Evolutionary conservation across 345 rosid species (phyloP).

Genomic region (Reutealis trisperma): DNA sequence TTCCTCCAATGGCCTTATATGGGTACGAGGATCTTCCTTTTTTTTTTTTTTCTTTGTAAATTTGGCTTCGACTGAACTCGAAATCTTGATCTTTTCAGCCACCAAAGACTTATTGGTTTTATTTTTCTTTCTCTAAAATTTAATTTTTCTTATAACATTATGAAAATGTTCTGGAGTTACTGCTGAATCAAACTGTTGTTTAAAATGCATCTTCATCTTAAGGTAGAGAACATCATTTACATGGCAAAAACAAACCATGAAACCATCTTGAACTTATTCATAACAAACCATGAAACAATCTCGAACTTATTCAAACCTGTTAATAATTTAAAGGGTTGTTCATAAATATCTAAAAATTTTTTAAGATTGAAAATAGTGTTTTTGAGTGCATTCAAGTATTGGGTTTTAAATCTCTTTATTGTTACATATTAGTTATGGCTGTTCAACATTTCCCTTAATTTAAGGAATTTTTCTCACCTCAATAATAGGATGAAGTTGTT

Average conservation of each 20-base stretch:
- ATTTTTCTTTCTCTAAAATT: no score
- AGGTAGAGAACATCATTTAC: no score
- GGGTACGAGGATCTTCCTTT: background rate
- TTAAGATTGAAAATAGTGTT: background rate
- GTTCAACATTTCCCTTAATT: background rate
- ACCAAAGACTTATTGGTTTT: no score
- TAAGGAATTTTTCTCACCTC: background rate
- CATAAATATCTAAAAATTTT: background rate
- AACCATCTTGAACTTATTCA: background rate
- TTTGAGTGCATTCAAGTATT: background rate
- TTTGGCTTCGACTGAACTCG: no score
- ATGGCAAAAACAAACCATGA: background rate
- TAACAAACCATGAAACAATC: background rate
- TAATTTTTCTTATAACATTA: no score
- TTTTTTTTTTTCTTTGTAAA: no score
- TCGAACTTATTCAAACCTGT: background rate
- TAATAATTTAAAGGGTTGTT: background rate
- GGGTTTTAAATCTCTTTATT: background rate
- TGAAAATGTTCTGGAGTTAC: no score
- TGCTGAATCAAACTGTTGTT: no score
- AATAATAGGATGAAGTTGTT: slow-evolving; percentile 2
- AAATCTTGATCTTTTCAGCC: no score
- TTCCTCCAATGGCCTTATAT: no score
- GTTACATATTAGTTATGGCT: background rate
- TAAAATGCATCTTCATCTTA: no score